Percentiles rank a stretch among this genome's conserved stretches.
Conservation (phyloP, 345 rosid species). For the Noccaea bulbosa region DNA sequence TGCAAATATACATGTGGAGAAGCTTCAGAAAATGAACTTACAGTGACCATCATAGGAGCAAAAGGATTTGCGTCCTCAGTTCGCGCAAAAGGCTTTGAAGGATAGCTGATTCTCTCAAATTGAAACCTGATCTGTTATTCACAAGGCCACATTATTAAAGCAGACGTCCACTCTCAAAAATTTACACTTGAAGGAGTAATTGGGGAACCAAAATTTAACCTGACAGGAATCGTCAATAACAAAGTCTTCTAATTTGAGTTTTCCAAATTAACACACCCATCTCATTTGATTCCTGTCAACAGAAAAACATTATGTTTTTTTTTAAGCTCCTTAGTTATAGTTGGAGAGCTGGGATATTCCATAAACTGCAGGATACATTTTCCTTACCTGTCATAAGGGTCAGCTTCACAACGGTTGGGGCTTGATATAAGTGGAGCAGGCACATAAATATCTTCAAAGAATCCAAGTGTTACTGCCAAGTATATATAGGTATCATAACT, state of each 20-base stretch:
- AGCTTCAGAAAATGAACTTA: slow-evolving; percentile 48
- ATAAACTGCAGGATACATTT: background rate
- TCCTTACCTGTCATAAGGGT: slow-evolving; percentile 58
- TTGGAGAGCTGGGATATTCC: background rate
- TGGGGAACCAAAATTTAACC: slow-evolving; percentile 47
- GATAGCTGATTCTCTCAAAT: slow-evolving; percentile 61
- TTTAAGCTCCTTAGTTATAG: no score
- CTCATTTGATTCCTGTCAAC: slow-evolving; percentile 60
- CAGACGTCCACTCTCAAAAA: background rate
- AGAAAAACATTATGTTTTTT: background rate
- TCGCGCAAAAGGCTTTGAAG: slow-evolving; percentile 68
- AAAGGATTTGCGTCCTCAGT: slow-evolving; percentile 68
- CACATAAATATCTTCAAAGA: slow-evolving; percentile 80
- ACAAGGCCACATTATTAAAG: slow-evolving; percentile 17
- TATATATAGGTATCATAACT: no score
- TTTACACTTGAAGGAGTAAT: background rate
- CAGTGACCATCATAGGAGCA: slow-evolving; percentile 84
- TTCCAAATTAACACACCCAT: slow-evolving; percentile 74
- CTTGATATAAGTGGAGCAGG: slow-evolving; percentile 61
- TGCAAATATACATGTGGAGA: background rate
- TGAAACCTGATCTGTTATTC: slow-evolving; percentile 70
- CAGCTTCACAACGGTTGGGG: slow-evolving; percentile 55
- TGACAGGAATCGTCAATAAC: slow-evolving; percentile 63
- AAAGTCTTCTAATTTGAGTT: slow-evolving; percentile 27
- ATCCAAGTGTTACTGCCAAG: slow-evolving; percentile 85